Base-by-base conservation (phyloP, 768 basidiomycete species). In the Kwoniella sp. region DNA sequence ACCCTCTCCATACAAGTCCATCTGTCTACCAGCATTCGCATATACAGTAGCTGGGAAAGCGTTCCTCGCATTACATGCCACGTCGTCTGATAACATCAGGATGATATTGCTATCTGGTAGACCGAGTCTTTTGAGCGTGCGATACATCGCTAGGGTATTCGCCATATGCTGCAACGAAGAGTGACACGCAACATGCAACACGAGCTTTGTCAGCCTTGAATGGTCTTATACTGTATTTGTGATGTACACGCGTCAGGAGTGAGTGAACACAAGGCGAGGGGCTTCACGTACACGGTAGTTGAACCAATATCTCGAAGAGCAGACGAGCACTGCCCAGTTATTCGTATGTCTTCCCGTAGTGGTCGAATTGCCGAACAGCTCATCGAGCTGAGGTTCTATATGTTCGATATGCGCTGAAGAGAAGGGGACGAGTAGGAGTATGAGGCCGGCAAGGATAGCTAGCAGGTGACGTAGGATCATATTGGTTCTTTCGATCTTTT, bases 51-150 rank as follows among this genome's bases (percentile, higher is more conserved):
- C 95, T 1, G 96, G 88, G 73, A 92, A 95, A 55, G 86, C 87
- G 82, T 99, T 98, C 44, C 95, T 85, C 8, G 91, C 73, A 76
- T 97, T 96, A 75, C 96, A 99, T 0, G 95, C 90, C 1, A 86
- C 90, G 77, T 98, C 96, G 78, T 99, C 96, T 6, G 95, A 91
- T 55, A 99, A 85, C 96, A 98, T 98, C 57, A 99, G 88, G 80
- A 99, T 95, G 78, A 99, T 98, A 72, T 98, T 94, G 12, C 91
- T 93, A 82, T 99, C 96, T 21, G 96, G 95, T 63, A 99, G 96
- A 15, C 96, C 96, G 10, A 99, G 86, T 7, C 94, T 88, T 78
- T 99, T 98, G 58, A 99, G 92, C 0, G 95, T 98, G 62, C 96
- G 91, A 77, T 98, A 98, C 94, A 99, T 97, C 76, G 93, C 94